phyloP scores from a whole-genome alignment of 2,329 filamentous ascomycete genomes.

The Ophiostoma tasmaniense region DNA sequence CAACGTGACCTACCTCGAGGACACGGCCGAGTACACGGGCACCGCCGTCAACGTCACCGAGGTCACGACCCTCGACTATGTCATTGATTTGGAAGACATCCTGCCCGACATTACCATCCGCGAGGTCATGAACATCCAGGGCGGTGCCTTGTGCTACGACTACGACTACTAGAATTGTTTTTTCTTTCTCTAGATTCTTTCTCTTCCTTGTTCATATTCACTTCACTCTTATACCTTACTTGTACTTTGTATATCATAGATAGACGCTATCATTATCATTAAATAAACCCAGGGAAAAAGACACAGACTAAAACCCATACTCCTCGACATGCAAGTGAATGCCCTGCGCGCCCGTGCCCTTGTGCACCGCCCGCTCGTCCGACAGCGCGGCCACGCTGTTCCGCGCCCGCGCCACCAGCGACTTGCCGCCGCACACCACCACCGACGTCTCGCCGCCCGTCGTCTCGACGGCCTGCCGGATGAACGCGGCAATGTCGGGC shows the following conservation, averaged over 20 bases:
- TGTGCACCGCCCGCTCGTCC: constrained; percentile 55
- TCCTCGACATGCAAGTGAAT: constrained; percentile 54
- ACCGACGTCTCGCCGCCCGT: constrained; percentile 54
- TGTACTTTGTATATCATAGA: background rate
- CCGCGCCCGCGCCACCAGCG: constrained; percentile 44
- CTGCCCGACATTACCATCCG: background rate
- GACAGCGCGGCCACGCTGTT: constrained; percentile 48
- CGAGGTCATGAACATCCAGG: background rate
- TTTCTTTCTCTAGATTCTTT: background rate
- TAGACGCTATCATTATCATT: background rate
- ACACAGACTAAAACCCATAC: constrained; percentile 31
- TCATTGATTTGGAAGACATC: too few relatives aligned
- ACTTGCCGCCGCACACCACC: constrained; percentile 50
- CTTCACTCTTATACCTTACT: background rate
- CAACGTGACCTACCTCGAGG: too few relatives aligned
- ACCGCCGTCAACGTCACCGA: too few relatives aligned
- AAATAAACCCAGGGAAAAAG: background rate
- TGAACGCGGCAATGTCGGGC: constrained; percentile 44
- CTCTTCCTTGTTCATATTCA: background rate
- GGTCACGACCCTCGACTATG: too few relatives aligned
- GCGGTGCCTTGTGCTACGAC: background rate
- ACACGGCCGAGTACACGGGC: too few relatives aligned
- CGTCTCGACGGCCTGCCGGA: constrained; percentile 46
- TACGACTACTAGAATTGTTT: background rate
- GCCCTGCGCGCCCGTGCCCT: constrained; percentile 55